Conservation (phyloP, 257 asterid species). For the Solanum lycopersicoides region DNA sequence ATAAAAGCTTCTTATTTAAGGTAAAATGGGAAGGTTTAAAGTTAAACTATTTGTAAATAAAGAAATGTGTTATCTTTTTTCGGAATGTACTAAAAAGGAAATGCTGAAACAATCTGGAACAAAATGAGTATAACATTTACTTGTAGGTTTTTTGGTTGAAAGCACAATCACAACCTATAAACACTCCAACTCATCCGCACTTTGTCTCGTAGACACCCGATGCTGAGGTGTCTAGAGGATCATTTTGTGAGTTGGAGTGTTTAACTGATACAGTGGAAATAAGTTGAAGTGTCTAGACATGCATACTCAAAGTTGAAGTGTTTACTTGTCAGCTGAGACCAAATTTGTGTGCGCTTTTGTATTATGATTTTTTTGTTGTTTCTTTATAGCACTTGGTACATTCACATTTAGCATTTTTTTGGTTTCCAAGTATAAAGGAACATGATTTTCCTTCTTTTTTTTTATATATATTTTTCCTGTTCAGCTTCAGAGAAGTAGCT, state of each 20-base stretch:
- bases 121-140: background rate
- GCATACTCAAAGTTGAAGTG: too few species aligned
- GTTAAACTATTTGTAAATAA: background rate
- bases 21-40: background rate
- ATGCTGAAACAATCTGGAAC: background rate
- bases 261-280: too few species aligned
- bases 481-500: background rate
- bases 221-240: too few species aligned
- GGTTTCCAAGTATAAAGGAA: background rate
- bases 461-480: background rate
- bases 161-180: too few species aligned
- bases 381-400: background rate
- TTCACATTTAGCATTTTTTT: background rate
- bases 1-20: background rate
- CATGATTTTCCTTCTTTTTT: background rate
- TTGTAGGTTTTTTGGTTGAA: background rate
- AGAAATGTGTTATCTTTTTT: background rate
- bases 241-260: too few species aligned
- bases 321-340: accelerated
- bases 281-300: background rate
- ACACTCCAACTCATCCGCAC: too few species aligned
- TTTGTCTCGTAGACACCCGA: too few species aligned
- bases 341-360: background rate
- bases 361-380: background rate
- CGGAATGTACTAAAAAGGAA: background rate